Base-by-base conservation (phyloP, 306 rosid species). In the Gastrolobium bilobum region DNA sequence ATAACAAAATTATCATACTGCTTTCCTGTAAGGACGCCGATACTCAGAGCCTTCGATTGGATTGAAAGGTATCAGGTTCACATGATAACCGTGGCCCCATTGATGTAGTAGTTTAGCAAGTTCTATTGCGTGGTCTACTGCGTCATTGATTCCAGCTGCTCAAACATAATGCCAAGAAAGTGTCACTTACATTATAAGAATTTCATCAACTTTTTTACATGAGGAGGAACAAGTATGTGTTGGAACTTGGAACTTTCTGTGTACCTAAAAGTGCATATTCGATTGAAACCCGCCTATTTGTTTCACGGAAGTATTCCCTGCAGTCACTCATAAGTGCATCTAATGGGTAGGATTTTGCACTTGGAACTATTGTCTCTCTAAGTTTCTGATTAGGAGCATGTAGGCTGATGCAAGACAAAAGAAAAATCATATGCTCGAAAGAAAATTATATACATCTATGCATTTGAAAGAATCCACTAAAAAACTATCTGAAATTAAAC, bases 321-420 rank as follows among this genome's bases (percentile, higher is more conserved):
- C 98, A 92, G 82, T 95, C 99, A 43, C 77, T 66, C 99, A 95
- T 91, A 48, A 95, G 84, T 47, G 97, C 99, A 67, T 75, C 90
- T 67, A 95, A 80, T 64, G 99, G 99, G 53, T 95, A 95, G 43
- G 99, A 85, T 85, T 95, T 95, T 3, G 99, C 98, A 81, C 99
- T 95, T 30, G 99, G 99, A 78, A 95, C 99, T 74, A 95, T 90
- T 35, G 88, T 56, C 83, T 95, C 99, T 85, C 99, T 90, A 52
- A 95, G 97, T 80, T 91, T 91, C 89, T 95, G 99, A 87, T 92
- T 95, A 52, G 99, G 92, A 79, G 99, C 99, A 82, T 95, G 99
- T 59, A 95, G 81, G 86, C 99, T 95, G 91, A 79, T 68, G 62
- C 68, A 76, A 77, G 67, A 40, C 76, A 62, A 80, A 71, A 71